Evolutionary conservation across 2,329 filamentous ascomycete genomes (phyloP).

Genomic region (Fusarium decemcellulare): DNA sequence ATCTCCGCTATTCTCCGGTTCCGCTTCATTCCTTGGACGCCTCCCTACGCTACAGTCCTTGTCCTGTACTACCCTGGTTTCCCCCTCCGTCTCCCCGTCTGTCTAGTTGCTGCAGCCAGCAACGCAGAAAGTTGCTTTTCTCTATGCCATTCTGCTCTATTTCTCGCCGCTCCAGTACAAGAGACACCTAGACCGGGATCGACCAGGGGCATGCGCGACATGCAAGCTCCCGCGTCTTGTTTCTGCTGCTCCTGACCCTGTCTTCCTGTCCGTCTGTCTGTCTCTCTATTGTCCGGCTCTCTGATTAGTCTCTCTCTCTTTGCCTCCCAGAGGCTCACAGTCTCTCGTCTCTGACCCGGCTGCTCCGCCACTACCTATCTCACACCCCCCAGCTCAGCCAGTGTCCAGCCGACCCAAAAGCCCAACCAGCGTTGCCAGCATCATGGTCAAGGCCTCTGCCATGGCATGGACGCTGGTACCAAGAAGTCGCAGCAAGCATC

Average conservation of each 20-base stretch:
- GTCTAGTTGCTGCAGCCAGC: slow-evolving; percentile 32
- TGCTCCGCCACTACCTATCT: slow-evolving; percentile 23
- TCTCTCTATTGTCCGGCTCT: neutral
- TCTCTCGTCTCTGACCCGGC: slow-evolving; percentile 14
- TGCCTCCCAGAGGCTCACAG: slow-evolving; percentile 29
- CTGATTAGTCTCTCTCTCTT: slow-evolving; percentile 18
- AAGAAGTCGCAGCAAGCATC: slow-evolving; percentile 25
- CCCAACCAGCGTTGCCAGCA: slow-evolving; percentile 38
- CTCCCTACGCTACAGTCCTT: slow-evolving; percentile 35
- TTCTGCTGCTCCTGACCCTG: slow-evolving; percentile 28
- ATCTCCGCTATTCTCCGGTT: slow-evolving; percentile 29
- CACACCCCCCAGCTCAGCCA: slow-evolving; percentile 34
- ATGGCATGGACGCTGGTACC: slow-evolving; percentile 35
- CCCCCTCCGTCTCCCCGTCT: slow-evolving; percentile 28
- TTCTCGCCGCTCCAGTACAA: slow-evolving; percentile 9
- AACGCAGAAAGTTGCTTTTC: slow-evolving; percentile 39
- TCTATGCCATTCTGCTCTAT: slow-evolving; percentile 21
- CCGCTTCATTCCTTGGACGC: slow-evolving; percentile 28
- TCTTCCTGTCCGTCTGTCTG: neutral
- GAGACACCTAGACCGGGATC: slow-evolving; percentile 6
- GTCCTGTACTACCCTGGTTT: slow-evolving; percentile 36
- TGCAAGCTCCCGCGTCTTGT: slow-evolving; percentile 44
- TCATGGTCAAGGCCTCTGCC: slow-evolving; percentile 29
- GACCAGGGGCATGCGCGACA: slow-evolving; percentile 37
- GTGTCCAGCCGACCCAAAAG: slow-evolving; percentile 23